Conservation (phyloP, 2,329 filamentous ascomycete genomes). For the Epichloe sibirici region DNA sequence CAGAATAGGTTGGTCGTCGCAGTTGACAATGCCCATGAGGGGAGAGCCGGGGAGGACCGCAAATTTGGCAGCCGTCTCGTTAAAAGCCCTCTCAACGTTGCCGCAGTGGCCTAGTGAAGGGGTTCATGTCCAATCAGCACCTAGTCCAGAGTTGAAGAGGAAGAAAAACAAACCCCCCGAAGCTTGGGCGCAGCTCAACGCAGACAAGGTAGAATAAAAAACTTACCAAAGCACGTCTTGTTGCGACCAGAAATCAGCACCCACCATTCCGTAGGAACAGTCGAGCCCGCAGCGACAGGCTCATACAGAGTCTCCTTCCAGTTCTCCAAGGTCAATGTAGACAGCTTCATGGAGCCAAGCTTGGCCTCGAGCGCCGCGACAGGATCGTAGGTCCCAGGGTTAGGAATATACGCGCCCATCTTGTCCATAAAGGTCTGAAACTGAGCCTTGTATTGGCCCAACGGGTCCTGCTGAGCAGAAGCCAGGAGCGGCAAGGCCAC, state of each 20-base stretch:
- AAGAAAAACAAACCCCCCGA: not conserved
- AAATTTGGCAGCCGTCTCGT: conserved; percentile 53
- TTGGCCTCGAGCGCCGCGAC: conserved; percentile 30
- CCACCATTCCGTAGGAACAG: conserved; percentile 63
- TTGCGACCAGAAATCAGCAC: conserved; percentile 63
- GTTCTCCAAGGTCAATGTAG: conserved; percentile 50
- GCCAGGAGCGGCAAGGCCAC: conserved; percentile 45
- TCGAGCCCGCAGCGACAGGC: conserved; percentile 45
- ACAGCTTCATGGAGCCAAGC: conserved; percentile 31
- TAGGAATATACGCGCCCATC: conserved; percentile 39
- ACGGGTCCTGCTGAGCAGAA: conserved; percentile 38
- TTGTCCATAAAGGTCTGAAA: conserved; percentile 53
- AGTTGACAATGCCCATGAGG: conserved; percentile 58
- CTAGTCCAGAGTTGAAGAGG: not conserved
- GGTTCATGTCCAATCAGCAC: not conserved
- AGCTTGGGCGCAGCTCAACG: not conserved
- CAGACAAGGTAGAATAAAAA: not conserved
- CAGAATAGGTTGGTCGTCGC: conserved; percentile 60
- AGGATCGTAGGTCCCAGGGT: conserved; percentile 29
- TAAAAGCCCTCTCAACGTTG: conserved; percentile 51
- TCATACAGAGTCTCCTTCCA: conserved; percentile 57
- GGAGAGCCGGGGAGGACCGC: conserved; percentile 49
- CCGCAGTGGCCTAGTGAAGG: conserved; percentile 47
- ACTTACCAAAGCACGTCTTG: conserved; percentile 59
- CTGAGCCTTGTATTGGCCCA: conserved; percentile 48